A percentile compares a stretch with the other conserved stretches of the same genome.
Conservation (phyloP, 2,329 filamentous ascomycete species). For the Penicillium sp. region DNA sequence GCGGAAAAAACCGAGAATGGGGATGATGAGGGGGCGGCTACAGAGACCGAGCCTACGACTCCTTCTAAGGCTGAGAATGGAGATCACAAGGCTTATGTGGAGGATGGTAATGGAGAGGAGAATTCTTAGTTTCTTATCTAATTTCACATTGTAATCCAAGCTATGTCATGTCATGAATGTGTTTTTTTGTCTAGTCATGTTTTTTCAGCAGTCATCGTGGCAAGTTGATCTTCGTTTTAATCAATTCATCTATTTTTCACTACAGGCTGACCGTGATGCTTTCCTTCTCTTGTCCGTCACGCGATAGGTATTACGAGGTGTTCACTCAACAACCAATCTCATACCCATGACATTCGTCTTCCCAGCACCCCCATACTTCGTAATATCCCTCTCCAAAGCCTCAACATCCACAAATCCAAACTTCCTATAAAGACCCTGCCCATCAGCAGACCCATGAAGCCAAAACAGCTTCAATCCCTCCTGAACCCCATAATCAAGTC, state of each 20-base stretch:
- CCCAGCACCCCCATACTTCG: constrained; percentile 17
- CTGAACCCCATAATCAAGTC: constrained; percentile 20
- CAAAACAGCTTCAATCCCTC: constrained; percentile 23
- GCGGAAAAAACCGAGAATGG: constrained; percentile 4
- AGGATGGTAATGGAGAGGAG: background rate
- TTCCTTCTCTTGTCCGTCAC: too few relatives aligned
- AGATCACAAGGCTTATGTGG: background rate
- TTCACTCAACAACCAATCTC: constrained; percentile 6
- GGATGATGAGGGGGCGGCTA: background rate
- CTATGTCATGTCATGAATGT: background rate
- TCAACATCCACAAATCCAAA: constrained; percentile 29
- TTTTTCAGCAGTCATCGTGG: background rate
- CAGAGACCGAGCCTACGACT: constrained; percentile 16
- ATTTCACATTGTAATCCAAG: background rate
- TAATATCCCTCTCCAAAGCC: constrained; percentile 7
- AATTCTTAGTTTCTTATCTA: background rate
- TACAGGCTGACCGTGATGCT: too few relatives aligned
- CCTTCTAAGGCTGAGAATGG: background rate
- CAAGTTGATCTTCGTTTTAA: background rate
- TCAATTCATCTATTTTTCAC: too few relatives aligned
- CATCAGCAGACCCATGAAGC: constrained; percentile 26
- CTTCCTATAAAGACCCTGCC: constrained; percentile 27
- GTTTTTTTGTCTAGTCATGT: background rate
- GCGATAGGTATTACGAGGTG: too few relatives aligned
- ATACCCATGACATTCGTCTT: constrained; percentile 5